phyloP scores from a whole-genome alignment of 106 monocot species.

The Posidonia australis region DNA sequence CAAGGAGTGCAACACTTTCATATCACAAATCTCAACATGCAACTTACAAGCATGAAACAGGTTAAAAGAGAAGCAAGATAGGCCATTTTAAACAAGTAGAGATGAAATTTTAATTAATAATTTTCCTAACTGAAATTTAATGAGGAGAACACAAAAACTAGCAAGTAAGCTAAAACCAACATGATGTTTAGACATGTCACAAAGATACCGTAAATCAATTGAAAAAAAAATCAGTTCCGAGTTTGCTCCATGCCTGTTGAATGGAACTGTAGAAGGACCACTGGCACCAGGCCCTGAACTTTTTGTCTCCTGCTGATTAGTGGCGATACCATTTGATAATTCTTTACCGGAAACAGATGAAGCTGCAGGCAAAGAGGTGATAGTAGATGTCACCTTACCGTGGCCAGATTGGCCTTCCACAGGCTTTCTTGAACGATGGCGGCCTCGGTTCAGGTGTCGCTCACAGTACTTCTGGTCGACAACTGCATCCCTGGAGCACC shows the following conservation, averaged over 20 bases:
- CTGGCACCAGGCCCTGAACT: slow-evolving; percentile 3
- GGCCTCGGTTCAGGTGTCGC: slow-evolving; percentile 70
- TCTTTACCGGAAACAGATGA: slow-evolving; percentile 17
- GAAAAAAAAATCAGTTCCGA: too few species aligned
- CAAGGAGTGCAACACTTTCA: too few species aligned
- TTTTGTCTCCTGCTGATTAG: slow-evolving; percentile 24
- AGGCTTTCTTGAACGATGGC: slow-evolving; percentile 92
- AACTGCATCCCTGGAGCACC: slow-evolving; percentile 64
- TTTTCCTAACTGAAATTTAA: neutral
- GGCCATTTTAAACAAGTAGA: too few species aligned
- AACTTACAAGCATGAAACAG: too few species aligned
- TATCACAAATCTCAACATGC: too few species aligned
- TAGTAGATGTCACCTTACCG: slow-evolving; percentile 20
- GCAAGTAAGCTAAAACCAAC: neutral
- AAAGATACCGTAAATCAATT: neutral
- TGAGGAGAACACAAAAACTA: neutral
- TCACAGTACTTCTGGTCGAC: slow-evolving; percentile 84
- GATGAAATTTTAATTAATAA: too few species aligned
- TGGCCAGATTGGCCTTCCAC: too few species aligned
- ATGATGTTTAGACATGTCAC: neutral
- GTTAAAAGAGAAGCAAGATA: too few species aligned
- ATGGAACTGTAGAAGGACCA: slow-evolving; percentile 20
- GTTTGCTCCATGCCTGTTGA: slow-evolving; percentile 25
- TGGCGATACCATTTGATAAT: slow-evolving; percentile 15
- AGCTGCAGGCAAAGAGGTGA: slow-evolving; percentile 22